phyloP scores from a whole-genome alignment of 2,329 filamentous ascomycete species.

The Dryadomyces quercus-mongolicae region DNA sequence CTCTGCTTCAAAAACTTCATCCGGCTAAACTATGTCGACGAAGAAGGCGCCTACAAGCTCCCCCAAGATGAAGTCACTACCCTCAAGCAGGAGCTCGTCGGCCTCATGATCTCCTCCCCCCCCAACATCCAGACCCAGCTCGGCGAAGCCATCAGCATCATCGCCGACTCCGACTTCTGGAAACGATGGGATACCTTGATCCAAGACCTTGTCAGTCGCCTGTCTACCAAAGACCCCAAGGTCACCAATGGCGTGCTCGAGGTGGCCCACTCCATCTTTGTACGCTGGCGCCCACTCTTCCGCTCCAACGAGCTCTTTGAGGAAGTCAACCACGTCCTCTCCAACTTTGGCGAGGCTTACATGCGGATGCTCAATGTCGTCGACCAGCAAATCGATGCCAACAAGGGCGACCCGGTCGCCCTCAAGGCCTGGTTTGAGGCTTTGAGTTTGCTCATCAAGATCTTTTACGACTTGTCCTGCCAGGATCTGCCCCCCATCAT shows the following conservation, averaged over 20 bases:
- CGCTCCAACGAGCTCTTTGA: constrained; percentile 84
- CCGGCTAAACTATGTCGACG: constrained; percentile 85
- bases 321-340: constrained; percentile 92
- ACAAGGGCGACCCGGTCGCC: constrained; percentile 60
- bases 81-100: constrained; percentile 92
- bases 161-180: constrained; percentile 97
- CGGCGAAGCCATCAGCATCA: constrained; percentile 91
- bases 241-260: constrained; percentile 91
- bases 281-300: constrained; percentile 88
- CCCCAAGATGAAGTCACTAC: constrained; percentile 68
- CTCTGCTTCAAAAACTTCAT: constrained; percentile 99
- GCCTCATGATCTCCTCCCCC: constrained; percentile 89
- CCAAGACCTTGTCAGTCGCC: constrained; percentile 74
- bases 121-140: constrained; percentile 82
- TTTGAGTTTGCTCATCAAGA: constrained; percentile 77
- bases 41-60: constrained; percentile 88
- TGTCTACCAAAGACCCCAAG: constrained; percentile 69
- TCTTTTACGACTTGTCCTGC: constrained; percentile 93
- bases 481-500: constrained; percentile 93
- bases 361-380: constrained; percentile 67
- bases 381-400: constrained; percentile 60
- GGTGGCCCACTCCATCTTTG: constrained; percentile 97
- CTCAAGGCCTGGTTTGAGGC: constrained; percentile 73
- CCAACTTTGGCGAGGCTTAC: constrained; percentile 74
- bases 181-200: constrained; percentile 82